Percentiles rank a stretch among this genome's conserved stretches.
These are phyloP conservation scores for Hypoxylon sp. DNA, from an alignment of 2,329 filamentous ascomycete species.

Conservation along the genomic window DNA sequence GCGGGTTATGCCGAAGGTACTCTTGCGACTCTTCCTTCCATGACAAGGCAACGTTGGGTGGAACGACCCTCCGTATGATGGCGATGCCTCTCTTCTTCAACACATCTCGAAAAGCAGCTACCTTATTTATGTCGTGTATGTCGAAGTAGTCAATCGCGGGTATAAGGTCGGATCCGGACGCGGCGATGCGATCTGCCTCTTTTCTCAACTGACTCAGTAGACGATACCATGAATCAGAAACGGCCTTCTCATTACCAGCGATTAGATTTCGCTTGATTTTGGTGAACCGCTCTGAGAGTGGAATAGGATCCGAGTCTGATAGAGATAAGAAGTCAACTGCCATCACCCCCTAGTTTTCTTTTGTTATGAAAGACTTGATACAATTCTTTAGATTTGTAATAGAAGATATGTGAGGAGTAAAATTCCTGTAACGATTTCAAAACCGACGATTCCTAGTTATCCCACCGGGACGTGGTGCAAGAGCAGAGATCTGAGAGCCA, in stretches of 20 bases:
- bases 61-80: conserved; percentile 76
- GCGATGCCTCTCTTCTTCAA: conserved; percentile 71
- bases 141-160: conserved; percentile 59
- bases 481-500: conserved; percentile 21
- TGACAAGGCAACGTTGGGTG: conserved; percentile 69
- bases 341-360: conserved; percentile 44
- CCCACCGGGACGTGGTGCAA: conserved; percentile 14
- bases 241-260: conserved; percentile 54
- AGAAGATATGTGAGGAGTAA: conserved; percentile 18
- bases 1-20: conserved; percentile 74
- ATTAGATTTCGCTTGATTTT: conserved; percentile 59
- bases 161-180: conserved; percentile 55
- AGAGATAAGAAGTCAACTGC: conserved; percentile 48
- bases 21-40: conserved; percentile 75
- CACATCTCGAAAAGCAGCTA: conserved; percentile 46
- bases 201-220: conserved; percentile 55
- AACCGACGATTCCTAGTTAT: conserved; percentile 9
- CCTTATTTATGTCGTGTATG: conserved; percentile 50
- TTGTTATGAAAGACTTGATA: conserved; percentile 15
- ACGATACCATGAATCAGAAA: conserved; percentile 58
- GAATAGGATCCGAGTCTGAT: conserved; percentile 54
- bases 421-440: neutral
- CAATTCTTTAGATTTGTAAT: conserved; percentile 4
- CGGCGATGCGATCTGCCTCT: conserved; percentile 56
- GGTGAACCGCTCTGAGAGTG: conserved; percentile 59